phyloP scores from a whole-genome alignment of 805 yeast species.

The Barnettozyma californica region DNA sequence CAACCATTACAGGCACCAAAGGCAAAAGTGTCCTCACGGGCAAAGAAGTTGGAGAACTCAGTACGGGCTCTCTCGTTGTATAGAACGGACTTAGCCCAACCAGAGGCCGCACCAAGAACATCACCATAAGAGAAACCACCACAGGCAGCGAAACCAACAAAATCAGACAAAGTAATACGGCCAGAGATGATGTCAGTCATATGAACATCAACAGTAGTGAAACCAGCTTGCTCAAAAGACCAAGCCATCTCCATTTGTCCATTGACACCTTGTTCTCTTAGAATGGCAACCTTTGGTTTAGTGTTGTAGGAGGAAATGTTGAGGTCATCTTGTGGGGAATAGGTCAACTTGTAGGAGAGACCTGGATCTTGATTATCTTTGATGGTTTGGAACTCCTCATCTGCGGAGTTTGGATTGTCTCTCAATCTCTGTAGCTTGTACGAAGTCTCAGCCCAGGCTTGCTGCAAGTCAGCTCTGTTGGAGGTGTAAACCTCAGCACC shows the following conservation, averaged over 20 bases:
- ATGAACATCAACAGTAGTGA: slow-evolving; percentile 89
- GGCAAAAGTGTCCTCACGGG: slow-evolving; percentile 88
- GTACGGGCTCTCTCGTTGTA: slow-evolving; percentile 72
- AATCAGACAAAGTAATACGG: slow-evolving; percentile 63
- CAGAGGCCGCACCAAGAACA: slow-evolving; percentile 97
- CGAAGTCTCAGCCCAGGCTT: slow-evolving; percentile 83
- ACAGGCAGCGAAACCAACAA: slow-evolving; percentile 94
- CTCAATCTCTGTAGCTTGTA: slow-evolving; percentile 85
- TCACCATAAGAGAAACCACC: slow-evolving; percentile 99
- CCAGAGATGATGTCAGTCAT: slow-evolving; percentile 89
- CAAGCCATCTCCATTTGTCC: slow-evolving; percentile 99
- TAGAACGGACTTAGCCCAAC: slow-evolving; percentile 97
- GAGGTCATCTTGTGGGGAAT: slow-evolving; percentile 48
- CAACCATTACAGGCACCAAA: slow-evolving; percentile 99
- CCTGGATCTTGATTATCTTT: slow-evolving; percentile 88
- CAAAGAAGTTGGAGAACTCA: slow-evolving; percentile 79
- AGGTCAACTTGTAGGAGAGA: slow-evolving; percentile 73
- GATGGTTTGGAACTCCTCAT: slow-evolving; percentile 74
- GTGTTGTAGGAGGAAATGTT: slow-evolving; percentile 30
- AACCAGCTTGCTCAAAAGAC: slow-evolving; percentile 93
- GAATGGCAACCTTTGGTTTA: slow-evolving; percentile 87
- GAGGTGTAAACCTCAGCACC: slow-evolving; percentile 42
- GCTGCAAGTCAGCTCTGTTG: slow-evolving; percentile 69
- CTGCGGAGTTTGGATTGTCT: slow-evolving; percentile 89
- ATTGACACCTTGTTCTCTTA: slow-evolving; percentile 98